phyloP scores from a whole-genome alignment of 106 monocot genomes.

The Phalaenopsis equestris region DNA sequence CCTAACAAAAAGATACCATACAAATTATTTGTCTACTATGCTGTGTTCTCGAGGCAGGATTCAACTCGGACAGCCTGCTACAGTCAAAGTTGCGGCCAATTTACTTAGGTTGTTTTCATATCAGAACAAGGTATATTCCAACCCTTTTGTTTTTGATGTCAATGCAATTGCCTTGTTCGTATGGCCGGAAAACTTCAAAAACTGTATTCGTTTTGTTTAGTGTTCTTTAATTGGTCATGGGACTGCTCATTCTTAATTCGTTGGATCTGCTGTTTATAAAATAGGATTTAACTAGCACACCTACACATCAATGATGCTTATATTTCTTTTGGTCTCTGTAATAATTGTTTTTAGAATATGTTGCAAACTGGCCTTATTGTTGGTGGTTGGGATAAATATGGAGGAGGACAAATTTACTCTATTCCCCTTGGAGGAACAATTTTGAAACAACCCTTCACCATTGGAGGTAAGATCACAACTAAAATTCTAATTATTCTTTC shows the following conservation, averaged over 20 bases:
- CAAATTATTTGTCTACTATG: background rate
- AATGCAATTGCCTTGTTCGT: background rate
- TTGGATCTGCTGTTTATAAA: background rate
- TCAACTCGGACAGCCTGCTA: slow-evolving; percentile 87
- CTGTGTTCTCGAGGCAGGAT: slow-evolving; percentile 39
- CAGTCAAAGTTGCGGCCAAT: slow-evolving; percentile 90
- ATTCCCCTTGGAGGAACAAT: slow-evolving; percentile 95
- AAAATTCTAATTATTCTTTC: background rate
- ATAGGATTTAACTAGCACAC: background rate
- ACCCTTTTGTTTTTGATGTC: background rate
- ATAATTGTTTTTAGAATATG: slow-evolving; percentile 53
- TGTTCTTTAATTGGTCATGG: background rate
- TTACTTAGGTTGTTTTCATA: slow-evolving; percentile 76
- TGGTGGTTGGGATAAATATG: slow-evolving; percentile 96
- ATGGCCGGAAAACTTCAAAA: background rate
- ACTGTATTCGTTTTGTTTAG: background rate
- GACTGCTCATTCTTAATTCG: background rate
- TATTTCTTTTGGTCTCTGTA: background rate
- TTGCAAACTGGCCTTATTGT: slow-evolving; percentile 88
- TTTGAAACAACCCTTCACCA: slow-evolving; percentile 73
- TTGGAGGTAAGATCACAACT: slow-evolving; percentile 55
- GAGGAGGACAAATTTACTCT: slow-evolving; percentile 90
- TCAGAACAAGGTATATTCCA: slow-evolving; percentile 76
- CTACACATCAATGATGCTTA: background rate
- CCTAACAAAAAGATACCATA: background rate